phyloP scores from a whole-genome alignment of 768 basidiomycete species.

The Mycena leptocephala region DNA sequence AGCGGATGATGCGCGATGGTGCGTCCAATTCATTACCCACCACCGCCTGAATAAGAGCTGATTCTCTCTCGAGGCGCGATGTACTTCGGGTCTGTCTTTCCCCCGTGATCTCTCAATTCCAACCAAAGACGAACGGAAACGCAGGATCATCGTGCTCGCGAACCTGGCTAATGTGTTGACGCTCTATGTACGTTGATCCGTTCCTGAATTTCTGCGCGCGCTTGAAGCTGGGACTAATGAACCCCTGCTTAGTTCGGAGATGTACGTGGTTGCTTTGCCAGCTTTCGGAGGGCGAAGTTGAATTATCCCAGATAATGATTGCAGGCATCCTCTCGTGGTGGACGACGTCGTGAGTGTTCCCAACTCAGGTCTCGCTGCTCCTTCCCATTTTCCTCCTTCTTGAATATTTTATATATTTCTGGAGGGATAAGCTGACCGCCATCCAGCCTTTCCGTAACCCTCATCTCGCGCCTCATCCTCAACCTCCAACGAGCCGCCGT shows the following conservation, averaged over 20 bases:
- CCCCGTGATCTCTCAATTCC: background rate
- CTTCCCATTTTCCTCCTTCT: background rate
- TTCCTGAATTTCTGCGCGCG: background rate
- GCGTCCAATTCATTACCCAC: background rate
- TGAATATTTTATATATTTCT: too few relatives aligned
- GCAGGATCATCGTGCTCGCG: slow-evolving; percentile 31
- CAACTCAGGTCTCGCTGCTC: background rate
- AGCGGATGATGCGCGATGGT: slow-evolving; percentile 29
- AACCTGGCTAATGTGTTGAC: slow-evolving; percentile 30
- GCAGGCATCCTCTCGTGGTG: slow-evolving; percentile 31
- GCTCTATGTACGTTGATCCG: slow-evolving; percentile 13
- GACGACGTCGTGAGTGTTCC: slow-evolving; percentile 32
- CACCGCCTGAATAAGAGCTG: background rate
- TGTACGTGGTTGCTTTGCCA: too few relatives aligned
- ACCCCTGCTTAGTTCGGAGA: background rate
- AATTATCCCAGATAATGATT: slow-evolving; percentile 18
- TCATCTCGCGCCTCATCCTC: slow-evolving; percentile 8
- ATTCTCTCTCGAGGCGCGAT: slow-evolving; percentile 16
- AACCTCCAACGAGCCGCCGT: slow-evolving; percentile 8
- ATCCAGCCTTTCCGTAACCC: slow-evolving; percentile 17
- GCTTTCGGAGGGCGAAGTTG: too few relatives aligned
- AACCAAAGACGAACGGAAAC: background rate
- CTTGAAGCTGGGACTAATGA: background rate
- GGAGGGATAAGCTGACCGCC: too few relatives aligned
- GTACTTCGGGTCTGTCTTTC: slow-evolving; percentile 31